A percentile compares a stretch with the other conserved stretches of the same genome.
Evolutionary conservation across 306 rosid genomes (phyloP).

Genomic region (Acacia melanoxylon): DNA sequence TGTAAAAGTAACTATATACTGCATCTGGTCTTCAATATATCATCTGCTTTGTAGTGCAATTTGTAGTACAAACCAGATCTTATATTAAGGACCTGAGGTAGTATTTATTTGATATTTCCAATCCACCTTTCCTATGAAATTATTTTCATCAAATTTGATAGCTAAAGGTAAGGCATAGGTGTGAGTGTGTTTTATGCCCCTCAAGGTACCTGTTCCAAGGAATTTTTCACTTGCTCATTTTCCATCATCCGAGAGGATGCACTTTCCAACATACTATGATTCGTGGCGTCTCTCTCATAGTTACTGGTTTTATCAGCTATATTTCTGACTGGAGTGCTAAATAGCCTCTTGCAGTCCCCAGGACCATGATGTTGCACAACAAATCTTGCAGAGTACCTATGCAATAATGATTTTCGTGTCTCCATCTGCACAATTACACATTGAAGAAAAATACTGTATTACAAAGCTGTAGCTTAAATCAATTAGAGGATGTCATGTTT

Average conservation of each 20-base stretch:
- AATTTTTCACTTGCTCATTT: slow-evolving; percentile 29
- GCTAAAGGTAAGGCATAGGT: slow-evolving; percentile 12
- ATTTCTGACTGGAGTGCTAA: slow-evolving; percentile 38
- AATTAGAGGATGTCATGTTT: slow-evolving; percentile 6
- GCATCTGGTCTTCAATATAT: too few species aligned
- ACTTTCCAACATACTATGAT: slow-evolving; percentile 29
- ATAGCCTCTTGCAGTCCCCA: slow-evolving; percentile 50
- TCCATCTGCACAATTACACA: slow-evolving; percentile 36
- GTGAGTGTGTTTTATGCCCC: background rate
- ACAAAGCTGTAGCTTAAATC: background rate
- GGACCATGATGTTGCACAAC: slow-evolving; percentile 48
- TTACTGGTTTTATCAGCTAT: slow-evolving; percentile 31
- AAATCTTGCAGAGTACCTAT: slow-evolving; percentile 53
- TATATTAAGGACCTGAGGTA: too few species aligned
- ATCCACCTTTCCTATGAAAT: slow-evolving; percentile 6
- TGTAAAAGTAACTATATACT: background rate
- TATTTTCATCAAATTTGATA: slow-evolving; percentile 4
- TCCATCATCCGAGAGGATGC: slow-evolving; percentile 35
- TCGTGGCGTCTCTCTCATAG: slow-evolving; percentile 29
- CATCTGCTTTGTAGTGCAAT: too few species aligned
- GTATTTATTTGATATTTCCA: background rate
- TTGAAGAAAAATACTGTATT: background rate
- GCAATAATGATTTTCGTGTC: slow-evolving; percentile 37
- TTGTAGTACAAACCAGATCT: too few species aligned
- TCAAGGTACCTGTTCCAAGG: slow-evolving; percentile 29